These are phyloP conservation scores for Monosporozyma unispora DNA, from an alignment of 805 yeast genomes.

Conservation along the genomic window DNA sequence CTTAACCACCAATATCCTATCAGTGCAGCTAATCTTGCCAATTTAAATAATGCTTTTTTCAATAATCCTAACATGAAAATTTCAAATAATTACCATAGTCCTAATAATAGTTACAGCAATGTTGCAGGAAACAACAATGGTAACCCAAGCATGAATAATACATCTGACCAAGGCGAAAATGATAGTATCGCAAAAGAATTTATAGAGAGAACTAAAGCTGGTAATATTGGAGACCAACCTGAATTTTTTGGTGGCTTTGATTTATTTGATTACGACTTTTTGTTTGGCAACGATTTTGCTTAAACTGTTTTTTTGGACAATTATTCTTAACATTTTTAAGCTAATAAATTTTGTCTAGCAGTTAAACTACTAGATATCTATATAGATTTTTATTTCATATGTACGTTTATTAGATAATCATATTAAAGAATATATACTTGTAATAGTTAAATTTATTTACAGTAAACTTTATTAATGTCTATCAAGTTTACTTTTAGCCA, in stretches of 20 bases:
- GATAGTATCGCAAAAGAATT: slow-evolving; percentile 4
- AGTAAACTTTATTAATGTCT: background rate
- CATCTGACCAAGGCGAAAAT: background rate
- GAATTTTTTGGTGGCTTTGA: slow-evolving; percentile 24
- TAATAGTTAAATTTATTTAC: background rate
- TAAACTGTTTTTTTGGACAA: slow-evolving; percentile 1
- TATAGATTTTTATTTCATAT: background rate
- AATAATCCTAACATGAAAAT: background rate
- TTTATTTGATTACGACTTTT: slow-evolving; percentile 25
- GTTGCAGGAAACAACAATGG: background rate
- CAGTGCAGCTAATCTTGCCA: background rate
- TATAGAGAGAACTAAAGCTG: slow-evolving; percentile 1
- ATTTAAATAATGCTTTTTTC: background rate
- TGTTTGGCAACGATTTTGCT: slow-evolving; percentile 19
- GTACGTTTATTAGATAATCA: background rate
- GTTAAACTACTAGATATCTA: background rate
- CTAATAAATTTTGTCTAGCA: background rate
- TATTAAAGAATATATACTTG: background rate
- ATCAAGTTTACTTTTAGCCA: slow-evolving; percentile 10
- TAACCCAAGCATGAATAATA: background rate
- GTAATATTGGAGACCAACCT: slow-evolving; percentile 9
- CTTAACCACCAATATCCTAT: background rate
- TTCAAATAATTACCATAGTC: background rate
- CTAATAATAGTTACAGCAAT: background rate
- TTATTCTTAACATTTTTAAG: too few species aligned